phyloP scores from a whole-genome alignment of 164 flowering plant species.

The Santalum album region DNA sequence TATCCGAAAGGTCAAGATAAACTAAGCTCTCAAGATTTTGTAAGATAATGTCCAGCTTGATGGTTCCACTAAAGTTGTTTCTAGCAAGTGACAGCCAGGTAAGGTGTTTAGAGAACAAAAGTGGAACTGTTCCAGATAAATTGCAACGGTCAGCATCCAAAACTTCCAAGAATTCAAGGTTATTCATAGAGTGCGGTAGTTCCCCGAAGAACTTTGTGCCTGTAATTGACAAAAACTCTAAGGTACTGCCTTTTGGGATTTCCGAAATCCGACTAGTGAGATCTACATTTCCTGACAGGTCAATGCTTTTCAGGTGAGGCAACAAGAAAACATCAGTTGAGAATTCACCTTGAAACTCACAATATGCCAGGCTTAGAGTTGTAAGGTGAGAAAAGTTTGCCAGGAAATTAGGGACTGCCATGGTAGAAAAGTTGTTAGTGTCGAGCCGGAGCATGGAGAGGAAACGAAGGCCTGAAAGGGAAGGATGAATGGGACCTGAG shows the following conservation, averaged over 20 bases:
- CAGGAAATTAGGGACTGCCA: neutral
- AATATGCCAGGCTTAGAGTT: neutral
- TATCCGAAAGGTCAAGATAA: neutral
- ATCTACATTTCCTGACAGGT: neutral
- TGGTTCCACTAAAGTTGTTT: conserved; percentile 1
- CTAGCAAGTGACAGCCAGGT: neutral
- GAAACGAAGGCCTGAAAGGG: too few relatives aligned
- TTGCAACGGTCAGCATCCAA: too few relatives aligned
- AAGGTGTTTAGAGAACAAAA: conserved; percentile 3
- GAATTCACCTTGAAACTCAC: conserved; percentile 8
- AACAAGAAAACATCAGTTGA: neutral
- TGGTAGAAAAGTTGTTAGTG: too few relatives aligned
- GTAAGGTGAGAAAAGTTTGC: conserved; percentile 6
- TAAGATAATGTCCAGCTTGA: neutral
- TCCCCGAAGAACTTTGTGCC: neutral
- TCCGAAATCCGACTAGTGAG: conserved; percentile 1
- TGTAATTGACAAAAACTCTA: neutral
- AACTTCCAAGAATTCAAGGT: neutral
- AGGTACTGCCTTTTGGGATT: neutral
- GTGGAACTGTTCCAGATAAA: conserved; percentile 2
- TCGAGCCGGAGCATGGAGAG: too few relatives aligned
- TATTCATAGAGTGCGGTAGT: conserved; percentile 1
- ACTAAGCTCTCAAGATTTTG: neutral
- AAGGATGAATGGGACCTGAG: too few relatives aligned
- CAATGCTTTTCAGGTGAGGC: conserved; percentile 3